Base-by-base conservation (phyloP, 2,329 filamentous ascomycete species). In the Corniculantispora saksenae region DNA sequence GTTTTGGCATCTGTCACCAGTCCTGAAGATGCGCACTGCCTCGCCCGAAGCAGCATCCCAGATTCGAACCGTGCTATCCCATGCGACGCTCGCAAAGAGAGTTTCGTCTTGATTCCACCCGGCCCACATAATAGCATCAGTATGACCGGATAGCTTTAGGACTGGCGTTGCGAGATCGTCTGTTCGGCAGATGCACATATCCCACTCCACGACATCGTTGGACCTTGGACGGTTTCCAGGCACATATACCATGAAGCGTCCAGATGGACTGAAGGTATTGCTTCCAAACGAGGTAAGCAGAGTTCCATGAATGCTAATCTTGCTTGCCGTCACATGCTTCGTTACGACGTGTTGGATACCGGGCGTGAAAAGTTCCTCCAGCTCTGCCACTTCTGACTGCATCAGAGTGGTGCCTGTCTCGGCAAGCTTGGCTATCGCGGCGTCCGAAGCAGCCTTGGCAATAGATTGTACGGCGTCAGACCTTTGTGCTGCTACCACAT, bases 91-190 rank as follows among this genome's bases (percentile, higher is more conserved):
- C 4, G 53, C 63, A 27, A 67, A 60, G 3, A 67, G 21, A 2
- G 59, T 53, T 19, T 65, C 63, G 38, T 67, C 63, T 19, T 45
- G 59, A 35, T 45, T 63, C 59, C 63, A 67, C 17, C 63, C 63
- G 21, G 25, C 56, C 59, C 63, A 66, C 35, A 48, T 57, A 19
- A 67, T 60, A 21, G 7, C 10, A 17, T 67, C 63, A 4, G 59
- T 63, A 48, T 66, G 63, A 17, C 59, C 63, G 3, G 55, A 25
- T 10, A 63, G 29, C 12, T 47, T 63, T 10, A 51, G 17, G 19
- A 56, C 17, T 19, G 45, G n/a, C 23, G 43, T 45, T 13, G 23
- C 35, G 2, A 27, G 29, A 3, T 48, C 47, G 9, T 45, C 48
- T 3, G 27, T 45, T 19, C 27, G 17, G 38, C 51, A 58, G 3